Evolutionary conservation across 352 stramenopile species (phyloP), one percentile per base, ranked within the genome.

Genomic region (Pythium myriotylum): DNA sequence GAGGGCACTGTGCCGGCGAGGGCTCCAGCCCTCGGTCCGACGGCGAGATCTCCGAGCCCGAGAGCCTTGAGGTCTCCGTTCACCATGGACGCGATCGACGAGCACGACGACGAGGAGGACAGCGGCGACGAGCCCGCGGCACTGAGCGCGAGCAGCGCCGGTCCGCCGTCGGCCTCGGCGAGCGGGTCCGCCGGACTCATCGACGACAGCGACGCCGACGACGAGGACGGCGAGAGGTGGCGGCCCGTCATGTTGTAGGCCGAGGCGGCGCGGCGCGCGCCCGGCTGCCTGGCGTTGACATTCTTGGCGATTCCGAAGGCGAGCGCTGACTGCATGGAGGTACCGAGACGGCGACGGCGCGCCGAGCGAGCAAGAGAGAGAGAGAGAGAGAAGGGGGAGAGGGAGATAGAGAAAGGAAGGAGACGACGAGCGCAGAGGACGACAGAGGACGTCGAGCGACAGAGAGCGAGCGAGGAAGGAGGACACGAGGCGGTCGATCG

Each of bases 231-330:
- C 10, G 75, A 78, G 27, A 70, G 61, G 35, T 85, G 42, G 4
- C 72, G 68, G 9, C 77, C 80, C 45, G 70, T 67, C 48, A 91
- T 58, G 51, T 88, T 80, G 51, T 84, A 86, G 47, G 77, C 81
- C 22, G 76, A 79, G 61, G 78, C 81, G n/a, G 76, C 81, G 32
- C 79, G 77, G 24, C 79, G 72, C 49, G 81, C 79, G 37, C 69
- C 67, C 16, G 76, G 54, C 35, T 61, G 76, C 39, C 84, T 61
- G 22, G 72, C 54, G 45, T 84, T 88, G 63, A 86, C 80, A 74
- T 82, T 88, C 67, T 88, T 90, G 50, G 81, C 74, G 54, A 88
- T 62, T 0, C 74, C 77, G 42, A 82, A 76, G 40, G 76, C 62
- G 46, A 90, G 77, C 14, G 76, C 69, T 51, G 66, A 79, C 64